Evolutionary conservation across 768 basidiomycete genomes (phyloP).

Genomic region (Kwoniella bestiolae): DNA sequence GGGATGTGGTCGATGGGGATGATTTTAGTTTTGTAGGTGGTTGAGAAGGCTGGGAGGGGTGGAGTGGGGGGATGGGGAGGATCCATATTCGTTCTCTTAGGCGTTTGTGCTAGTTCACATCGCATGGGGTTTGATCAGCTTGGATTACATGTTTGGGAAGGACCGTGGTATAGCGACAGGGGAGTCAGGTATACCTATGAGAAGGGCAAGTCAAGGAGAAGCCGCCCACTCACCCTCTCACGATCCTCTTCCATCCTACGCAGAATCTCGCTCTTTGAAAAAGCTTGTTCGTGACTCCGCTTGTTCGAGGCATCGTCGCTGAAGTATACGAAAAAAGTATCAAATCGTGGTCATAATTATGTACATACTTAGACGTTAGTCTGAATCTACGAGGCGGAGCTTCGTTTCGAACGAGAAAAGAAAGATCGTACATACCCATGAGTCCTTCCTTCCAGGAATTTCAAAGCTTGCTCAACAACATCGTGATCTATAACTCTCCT

Average conservation of each 20-base stretch:
- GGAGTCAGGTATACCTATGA: no score
- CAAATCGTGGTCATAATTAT: background rate
- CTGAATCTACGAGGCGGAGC: background rate
- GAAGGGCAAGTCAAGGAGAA: no score
- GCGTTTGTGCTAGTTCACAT: slow-evolving; percentile 82
- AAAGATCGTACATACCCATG: slow-evolving; percentile 26
- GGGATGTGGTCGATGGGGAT: slow-evolving; percentile 48
- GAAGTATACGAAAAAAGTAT: background rate
- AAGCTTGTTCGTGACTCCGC: slow-evolving; percentile 46
- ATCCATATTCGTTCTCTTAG: slow-evolving; percentile 85
- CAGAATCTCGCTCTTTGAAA: slow-evolving; percentile 72
- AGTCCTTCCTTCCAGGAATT: slow-evolving; percentile 53
- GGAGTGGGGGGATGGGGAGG: slow-evolving; percentile 56
- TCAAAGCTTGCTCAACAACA: slow-evolving; percentile 72
- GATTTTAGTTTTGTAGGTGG: slow-evolving; percentile 26
- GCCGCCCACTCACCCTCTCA: slow-evolving; percentile 67
- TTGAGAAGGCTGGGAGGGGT: slow-evolving; percentile 6
- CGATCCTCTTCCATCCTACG: slow-evolving; percentile 90
- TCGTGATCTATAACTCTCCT: slow-evolving; percentile 82
- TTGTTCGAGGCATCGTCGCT: slow-evolving; percentile 33
- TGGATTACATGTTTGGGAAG: background rate
- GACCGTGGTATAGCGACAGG: no score
- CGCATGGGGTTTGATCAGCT: no score
- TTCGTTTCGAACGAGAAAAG: no score
- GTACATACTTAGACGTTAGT: background rate